A percentile compares a stretch with the other conserved stretches of the same genome.
Conservation (phyloP, 2,329 filamentous ascomycete species). For the Botrytis fragariae region DNA sequence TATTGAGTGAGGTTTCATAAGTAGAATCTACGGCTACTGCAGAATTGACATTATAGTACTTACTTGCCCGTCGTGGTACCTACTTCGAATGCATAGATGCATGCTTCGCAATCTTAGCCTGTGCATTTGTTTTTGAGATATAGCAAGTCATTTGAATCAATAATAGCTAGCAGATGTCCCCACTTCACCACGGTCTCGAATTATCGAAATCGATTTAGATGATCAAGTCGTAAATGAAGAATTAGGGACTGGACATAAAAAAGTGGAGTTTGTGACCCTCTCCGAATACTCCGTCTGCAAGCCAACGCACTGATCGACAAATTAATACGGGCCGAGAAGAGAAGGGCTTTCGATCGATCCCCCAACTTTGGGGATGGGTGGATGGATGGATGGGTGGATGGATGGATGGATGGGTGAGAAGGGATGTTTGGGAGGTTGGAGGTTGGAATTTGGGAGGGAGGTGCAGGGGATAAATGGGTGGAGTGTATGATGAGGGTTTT, state of each 20-base stretch:
- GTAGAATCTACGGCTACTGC: not conserved
- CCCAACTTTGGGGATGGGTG: not conserved
- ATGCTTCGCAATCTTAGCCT: not conserved
- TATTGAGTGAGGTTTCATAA: not conserved
- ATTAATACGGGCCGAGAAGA: conserved; percentile 5
- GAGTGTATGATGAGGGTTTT: not conserved
- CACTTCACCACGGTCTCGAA: conserved; percentile 1
- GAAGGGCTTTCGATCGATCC: conserved; percentile 1
- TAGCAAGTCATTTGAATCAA: not conserved
- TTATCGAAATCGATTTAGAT: not conserved
- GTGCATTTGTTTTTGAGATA: not conserved
- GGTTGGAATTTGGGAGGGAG: not conserved
- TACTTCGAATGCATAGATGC: not conserved
- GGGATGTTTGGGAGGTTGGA: not conserved
- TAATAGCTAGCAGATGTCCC: not conserved
- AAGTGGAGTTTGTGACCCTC: not conserved
- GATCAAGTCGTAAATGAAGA: not conserved
- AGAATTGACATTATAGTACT: not conserved
- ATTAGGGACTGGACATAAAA: not conserved
- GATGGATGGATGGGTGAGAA: not conserved
- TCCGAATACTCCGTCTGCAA: not conserved
- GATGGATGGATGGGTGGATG: too few species aligned
- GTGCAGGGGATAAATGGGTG: not conserved
- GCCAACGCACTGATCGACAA: conserved; percentile 10
- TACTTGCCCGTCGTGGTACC: not conserved